These are phyloP conservation scores for Teunomyces atbi DNA, from an alignment of 805 yeast genomes.

Conservation along the genomic window DNA sequence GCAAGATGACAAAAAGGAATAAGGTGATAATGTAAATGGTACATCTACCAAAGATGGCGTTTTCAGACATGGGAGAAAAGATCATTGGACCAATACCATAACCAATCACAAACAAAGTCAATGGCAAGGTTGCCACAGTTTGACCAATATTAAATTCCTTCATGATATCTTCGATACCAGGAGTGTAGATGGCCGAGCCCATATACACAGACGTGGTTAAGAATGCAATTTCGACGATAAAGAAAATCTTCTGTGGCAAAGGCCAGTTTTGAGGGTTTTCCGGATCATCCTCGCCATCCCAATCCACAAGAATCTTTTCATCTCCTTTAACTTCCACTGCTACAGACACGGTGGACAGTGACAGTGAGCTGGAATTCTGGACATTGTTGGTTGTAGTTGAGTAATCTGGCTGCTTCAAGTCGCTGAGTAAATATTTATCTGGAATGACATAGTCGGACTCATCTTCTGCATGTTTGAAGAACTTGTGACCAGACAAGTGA, in stretches of 20 bases:
- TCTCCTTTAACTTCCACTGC: neutral
- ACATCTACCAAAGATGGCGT: conserved; percentile 52
- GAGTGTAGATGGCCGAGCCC: conserved; percentile 57
- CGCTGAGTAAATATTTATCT: conserved; percentile 12
- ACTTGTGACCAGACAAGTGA: conserved; percentile 25
- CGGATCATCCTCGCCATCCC: conserved; percentile 49
- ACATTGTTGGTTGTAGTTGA: neutral
- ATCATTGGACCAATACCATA: conserved; percentile 62
- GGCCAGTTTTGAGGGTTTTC: conserved; percentile 62
- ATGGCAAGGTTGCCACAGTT: conserved; percentile 48
- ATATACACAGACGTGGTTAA: conserved; percentile 52
- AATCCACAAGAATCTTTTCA: conserved; percentile 33
- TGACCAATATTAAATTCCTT: conserved; percentile 44
- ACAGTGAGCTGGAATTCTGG: neutral
- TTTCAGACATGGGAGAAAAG: conserved; percentile 59
- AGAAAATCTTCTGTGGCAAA: conserved; percentile 31
- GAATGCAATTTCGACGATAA: conserved; percentile 39
- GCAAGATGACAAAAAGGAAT: conserved; percentile 48
- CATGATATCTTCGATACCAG: conserved; percentile 46
- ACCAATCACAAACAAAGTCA: conserved; percentile 56
- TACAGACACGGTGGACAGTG: neutral
- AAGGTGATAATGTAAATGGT: conserved; percentile 47
- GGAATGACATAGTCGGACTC: conserved; percentile 15
- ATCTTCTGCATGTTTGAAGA: conserved; percentile 18
- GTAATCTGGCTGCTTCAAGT: neutral